Evolutionary conservation across 2,329 filamentous ascomycete species (phyloP).

Genomic region (Lachnellula suecica): DNA sequence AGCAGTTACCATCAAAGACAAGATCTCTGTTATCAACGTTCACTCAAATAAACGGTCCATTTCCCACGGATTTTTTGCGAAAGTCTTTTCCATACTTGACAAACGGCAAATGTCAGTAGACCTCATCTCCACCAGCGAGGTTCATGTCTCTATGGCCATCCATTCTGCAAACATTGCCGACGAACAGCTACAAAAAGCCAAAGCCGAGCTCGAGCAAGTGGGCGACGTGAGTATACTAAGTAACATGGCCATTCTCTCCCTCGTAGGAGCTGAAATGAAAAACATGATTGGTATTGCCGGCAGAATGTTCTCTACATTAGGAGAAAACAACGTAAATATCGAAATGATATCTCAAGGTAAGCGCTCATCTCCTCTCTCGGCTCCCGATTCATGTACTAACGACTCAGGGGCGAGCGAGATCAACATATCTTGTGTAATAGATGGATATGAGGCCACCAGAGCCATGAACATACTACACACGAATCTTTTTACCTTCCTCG

Average conservation of each 20-base stretch:
- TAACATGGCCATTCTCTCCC: conserved; percentile 91
- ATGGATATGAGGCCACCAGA: conserved; percentile 83
- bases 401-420: conserved; percentile 88
- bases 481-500: conserved; percentile 93
- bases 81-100: conserved; percentile 90
- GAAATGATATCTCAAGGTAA: conserved; percentile 99
- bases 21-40: conserved; percentile 95
- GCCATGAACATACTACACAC: conserved; percentile 97
- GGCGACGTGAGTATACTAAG: conserved; percentile 88
- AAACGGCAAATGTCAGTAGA: conserved; percentile 87
- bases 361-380: neutral
- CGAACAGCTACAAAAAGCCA: conserved; percentile 64
- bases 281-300: conserved; percentile 95
- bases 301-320: conserved; percentile 90
- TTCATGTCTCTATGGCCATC: conserved; percentile 96
- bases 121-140: conserved; percentile 93
- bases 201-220: conserved; percentile 72
- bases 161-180: conserved; percentile 71
- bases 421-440: conserved; percentile 98
- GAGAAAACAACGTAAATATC: conserved; percentile 92
- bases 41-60: conserved; percentile 97
- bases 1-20: conserved; percentile 95
- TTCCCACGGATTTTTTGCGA: conserved; percentile 92
- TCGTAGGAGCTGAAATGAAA: conserved; percentile 95
- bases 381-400: conserved; percentile 7